A percentile compares a stretch with the other conserved stretches of the same genome.
These are phyloP conservation scores for Pythium aristosporum DNA, from an alignment of 352 stramenopile genomes.

Conservation along the genomic window DNA sequence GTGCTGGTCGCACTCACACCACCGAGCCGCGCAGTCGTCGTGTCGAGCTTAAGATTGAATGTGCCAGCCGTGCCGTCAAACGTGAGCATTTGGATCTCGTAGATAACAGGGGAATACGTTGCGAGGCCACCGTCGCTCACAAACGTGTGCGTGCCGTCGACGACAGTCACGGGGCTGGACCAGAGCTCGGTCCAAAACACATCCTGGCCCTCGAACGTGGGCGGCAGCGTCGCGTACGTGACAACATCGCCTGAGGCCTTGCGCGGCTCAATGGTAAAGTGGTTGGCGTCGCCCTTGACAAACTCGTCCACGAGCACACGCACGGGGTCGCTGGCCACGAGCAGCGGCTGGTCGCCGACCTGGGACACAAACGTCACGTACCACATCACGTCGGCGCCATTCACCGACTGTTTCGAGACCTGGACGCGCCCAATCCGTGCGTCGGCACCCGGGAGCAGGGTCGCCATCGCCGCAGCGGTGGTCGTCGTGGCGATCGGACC, in stretches of 20 bases:
- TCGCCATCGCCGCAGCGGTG: conserved; percentile 42
- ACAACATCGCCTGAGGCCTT: conserved; percentile 91
- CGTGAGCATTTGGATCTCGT: conserved; percentile 89
- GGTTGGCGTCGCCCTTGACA: conserved; percentile 92
- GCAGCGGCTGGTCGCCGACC: conserved; percentile 77
- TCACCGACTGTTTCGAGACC: conserved; percentile 56
- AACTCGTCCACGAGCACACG: conserved; percentile 82
- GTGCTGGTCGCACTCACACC: conserved; percentile 47
- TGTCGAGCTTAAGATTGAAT: conserved; percentile 83
- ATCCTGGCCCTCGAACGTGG: conserved; percentile 89
- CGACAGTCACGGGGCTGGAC: conserved; percentile 65
- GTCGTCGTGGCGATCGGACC: conserved; percentile 42
- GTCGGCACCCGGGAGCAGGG: conserved; percentile 35
- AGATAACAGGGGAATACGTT: conserved; percentile 87
- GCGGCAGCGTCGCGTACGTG: conserved; percentile 75
- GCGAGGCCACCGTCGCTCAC: conserved; percentile 90
- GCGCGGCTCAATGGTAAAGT: conserved; percentile 94
- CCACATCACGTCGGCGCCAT: conserved; percentile 57
- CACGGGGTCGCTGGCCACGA: conserved; percentile 51
- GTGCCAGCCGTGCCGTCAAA: conserved; percentile 58
- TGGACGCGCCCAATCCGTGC: conserved; percentile 49
- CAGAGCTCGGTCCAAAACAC: conserved; percentile 96
- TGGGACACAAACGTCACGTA: conserved; percentile 85
- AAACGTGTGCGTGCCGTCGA: conserved; percentile 90
- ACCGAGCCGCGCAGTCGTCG: conserved; percentile 36